A percentile compares a stretch with the other conserved stretches of the same genome.
Evolutionary conservation across 257 asterid genomes (phyloP).

Genomic region (Haberlea rhodopensis): DNA sequence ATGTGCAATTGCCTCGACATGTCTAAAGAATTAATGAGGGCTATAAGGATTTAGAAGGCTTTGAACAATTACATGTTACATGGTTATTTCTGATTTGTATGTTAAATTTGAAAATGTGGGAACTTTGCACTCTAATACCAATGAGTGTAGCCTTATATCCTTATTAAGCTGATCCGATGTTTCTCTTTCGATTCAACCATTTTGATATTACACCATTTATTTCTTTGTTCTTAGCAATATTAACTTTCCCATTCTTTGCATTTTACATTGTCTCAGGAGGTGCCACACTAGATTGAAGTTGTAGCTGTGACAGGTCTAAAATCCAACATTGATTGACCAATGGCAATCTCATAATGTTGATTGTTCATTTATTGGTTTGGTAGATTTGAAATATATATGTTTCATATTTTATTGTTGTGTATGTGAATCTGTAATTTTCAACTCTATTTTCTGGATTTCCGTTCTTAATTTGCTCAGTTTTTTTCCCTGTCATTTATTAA

Average conservation of each 20-base stretch:
- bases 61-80: conserved; percentile 54
- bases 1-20: conserved; percentile 52
- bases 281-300: not conserved
- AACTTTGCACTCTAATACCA: not conserved
- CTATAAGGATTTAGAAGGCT: conserved; percentile 57
- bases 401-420: not conserved
- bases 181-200: not conserved
- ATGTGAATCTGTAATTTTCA: not conserved
- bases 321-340: not conserved
- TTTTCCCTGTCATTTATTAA: too few relatives aligned
- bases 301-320: not conserved
- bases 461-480: too few relatives aligned
- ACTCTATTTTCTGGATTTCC: not conserved
- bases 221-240: not conserved
- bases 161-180: not conserved
- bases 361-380: not conserved
- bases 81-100: too few relatives aligned
- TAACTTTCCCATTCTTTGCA: not conserved
- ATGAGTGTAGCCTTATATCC: not conserved
- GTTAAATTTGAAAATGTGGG: too few relatives aligned
- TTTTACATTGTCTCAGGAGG: not conserved
- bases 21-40: conserved; percentile 57
- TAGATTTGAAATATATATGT: not conserved
- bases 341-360: not conserved
- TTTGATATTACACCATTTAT: not conserved